Base-by-base conservation (phyloP, 2,329 filamentous ascomycete species). In the Huntiella omanensis region DNA sequence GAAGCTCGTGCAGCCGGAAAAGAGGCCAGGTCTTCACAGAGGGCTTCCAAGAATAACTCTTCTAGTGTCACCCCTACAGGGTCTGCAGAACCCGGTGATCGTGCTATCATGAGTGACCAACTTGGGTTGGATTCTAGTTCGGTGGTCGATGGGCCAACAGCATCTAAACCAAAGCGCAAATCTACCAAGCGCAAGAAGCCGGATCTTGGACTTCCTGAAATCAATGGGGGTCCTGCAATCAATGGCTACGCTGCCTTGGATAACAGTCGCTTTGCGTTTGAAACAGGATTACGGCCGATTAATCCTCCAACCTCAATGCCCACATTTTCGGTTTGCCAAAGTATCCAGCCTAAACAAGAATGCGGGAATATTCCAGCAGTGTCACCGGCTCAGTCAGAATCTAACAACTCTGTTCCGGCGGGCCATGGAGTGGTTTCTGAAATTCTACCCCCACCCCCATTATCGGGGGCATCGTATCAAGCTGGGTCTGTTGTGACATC, bases 171-270 rank as follows among this genome's bases (percentile, higher is more conserved):
- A 11, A 49, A 41, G 13, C 47, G 47, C 33, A 45, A 45, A 28
- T 45, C 40, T n/a, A 33, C 39, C 2, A 41, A 35, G 38, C 41
- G 47, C 32, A 49, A 49, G 12, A 38, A 41, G 40, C 40, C 17
- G 12, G 19, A 41, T 5, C 6, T 28, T 33, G 19, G 33, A 28
- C 22, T 10, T 3, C 22, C 22, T 28, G 22, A 10, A 10, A 28
- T 28, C 1, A 10, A 28, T 28, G 22, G 22, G 22, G 22, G 22
- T 8, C 6, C 22, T 28, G 8, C 22, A 28, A 28, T 28, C 2
- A 7, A 28, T 10, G 22, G 22, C 8, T 4, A 28, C 22, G 22
- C 22, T 28, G 22, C 2, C 4, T 28, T 33, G 19, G 22, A 41
- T 7, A 28, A 41, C 33, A 12, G n/a, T 5, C 17, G 40, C 12